phyloP scores from a whole-genome alignment of 176 grass and related monocot species.

The Olyra latifolia region DNA sequence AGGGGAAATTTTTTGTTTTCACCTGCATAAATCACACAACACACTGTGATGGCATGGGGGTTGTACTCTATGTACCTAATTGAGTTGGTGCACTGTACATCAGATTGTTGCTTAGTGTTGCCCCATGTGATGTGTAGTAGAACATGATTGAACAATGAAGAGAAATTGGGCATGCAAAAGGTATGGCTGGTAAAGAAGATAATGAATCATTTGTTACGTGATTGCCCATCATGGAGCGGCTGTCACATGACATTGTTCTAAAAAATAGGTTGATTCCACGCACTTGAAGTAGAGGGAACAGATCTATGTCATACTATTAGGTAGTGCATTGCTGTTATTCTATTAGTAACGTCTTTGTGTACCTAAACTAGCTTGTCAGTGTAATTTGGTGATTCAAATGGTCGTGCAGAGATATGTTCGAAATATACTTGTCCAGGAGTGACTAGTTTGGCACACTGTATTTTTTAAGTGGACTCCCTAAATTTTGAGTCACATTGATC shows the following conservation, averaged over 20 bases:
- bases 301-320: background rate
- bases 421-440: background rate
- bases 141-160: constrained; percentile 58
- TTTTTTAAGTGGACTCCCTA: background rate
- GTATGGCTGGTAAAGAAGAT: constrained; percentile 26
- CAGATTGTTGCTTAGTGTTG: constrained; percentile 44
- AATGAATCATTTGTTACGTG: constrained; percentile 40
- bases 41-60: constrained; percentile 2
- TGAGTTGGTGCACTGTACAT: constrained; percentile 24
- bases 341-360: background rate
- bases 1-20: background rate
- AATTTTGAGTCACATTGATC: background rate
- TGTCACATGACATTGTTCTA: constrained; percentile 36
- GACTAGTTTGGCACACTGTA: background rate
- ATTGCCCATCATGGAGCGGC: constrained; percentile 34
- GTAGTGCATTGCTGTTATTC: background rate
- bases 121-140: constrained; percentile 37
- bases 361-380: background rate
- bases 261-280: constrained; percentile 17
- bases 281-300: background rate
- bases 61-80: constrained; percentile 30
- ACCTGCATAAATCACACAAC: background rate
- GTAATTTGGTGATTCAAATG: background rate
- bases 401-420: background rate
- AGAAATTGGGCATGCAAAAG: constrained; percentile 36